These are phyloP conservation scores for Camelina neglecta DNA, from an alignment of 345 rosid genomes.

Conservation along the genomic window DNA sequence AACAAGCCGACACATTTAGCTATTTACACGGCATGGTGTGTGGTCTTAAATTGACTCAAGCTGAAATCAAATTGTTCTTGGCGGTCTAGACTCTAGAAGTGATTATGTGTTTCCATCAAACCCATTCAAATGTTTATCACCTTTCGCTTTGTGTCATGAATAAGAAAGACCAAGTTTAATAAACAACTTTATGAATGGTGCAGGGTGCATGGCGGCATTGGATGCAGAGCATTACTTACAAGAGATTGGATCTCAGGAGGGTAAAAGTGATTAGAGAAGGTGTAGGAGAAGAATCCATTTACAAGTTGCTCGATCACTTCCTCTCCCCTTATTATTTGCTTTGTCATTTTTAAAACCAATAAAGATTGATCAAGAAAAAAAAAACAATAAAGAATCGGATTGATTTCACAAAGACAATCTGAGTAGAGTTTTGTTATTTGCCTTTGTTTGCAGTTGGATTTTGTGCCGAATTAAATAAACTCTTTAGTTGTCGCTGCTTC, in stretches of 20 bases:
- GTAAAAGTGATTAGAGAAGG: conserved; percentile 54
- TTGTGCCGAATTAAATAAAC: conserved; percentile 34
- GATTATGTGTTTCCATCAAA: background rate
- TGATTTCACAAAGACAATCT: conserved; percentile 4
- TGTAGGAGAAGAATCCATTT: conserved; percentile 7
- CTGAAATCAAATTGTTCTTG: background rate
- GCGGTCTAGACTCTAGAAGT: background rate
- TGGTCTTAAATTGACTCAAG: background rate
- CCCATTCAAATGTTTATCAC: background rate
- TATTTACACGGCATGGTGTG: background rate
- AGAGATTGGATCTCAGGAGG: conserved; percentile 71
- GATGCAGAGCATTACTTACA: conserved; percentile 98
- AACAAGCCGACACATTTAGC: background rate
- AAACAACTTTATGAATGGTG: conserved; percentile 35
- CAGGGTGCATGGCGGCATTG: conserved; percentile 99
- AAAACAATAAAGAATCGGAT: conserved; percentile 26
- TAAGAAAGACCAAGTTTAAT: background rate
- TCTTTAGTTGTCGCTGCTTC: conserved; percentile 16
- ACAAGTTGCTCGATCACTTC: background rate
- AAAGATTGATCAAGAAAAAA: background rate
- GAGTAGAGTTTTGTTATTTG: conserved; percentile 28
- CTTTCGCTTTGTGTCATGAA: background rate
- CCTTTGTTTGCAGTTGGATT: conserved; percentile 40
- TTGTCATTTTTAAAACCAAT: conserved; percentile 30
- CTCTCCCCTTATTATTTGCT: conserved; percentile 13